These are phyloP conservation scores for Antitrichia curtipendula DNA, from an alignment of 225 moss, liverwort and hornwort genomes.

Conservation along the genomic window DNA sequence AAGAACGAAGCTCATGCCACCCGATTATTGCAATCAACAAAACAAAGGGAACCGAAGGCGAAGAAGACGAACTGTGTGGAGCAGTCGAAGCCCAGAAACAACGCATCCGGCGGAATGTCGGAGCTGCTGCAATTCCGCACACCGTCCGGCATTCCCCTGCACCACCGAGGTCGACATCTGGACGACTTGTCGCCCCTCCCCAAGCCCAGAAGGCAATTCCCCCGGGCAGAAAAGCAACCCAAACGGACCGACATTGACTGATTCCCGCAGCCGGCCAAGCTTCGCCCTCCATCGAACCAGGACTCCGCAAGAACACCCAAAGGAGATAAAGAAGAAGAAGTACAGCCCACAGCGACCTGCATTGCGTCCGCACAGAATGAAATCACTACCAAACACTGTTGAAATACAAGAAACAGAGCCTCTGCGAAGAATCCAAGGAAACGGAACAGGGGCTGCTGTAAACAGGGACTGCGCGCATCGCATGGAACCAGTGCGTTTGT, in stretches of 20 bases:
- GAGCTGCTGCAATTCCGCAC: background rate
- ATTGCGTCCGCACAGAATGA: background rate
- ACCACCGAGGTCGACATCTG: background rate
- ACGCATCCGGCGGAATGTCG: slow-evolving; percentile 25
- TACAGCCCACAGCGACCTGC: background rate
- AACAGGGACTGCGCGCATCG: background rate
- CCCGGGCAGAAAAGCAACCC: background rate
- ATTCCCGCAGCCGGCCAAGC: background rate
- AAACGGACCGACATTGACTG: background rate
- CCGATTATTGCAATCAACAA: background rate
- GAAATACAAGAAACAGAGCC: background rate
- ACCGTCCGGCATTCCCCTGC: background rate
- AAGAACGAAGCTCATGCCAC: background rate
- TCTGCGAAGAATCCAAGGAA: background rate
- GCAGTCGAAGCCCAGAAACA: slow-evolving; percentile 79
- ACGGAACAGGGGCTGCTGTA: background rate
- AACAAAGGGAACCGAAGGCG: background rate
- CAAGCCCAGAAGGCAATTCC: background rate
- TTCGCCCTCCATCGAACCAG: background rate
- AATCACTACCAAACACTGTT: background rate
- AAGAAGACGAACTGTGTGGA: slow-evolving; percentile 58
- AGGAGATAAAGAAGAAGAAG: background rate
- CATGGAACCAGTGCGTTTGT: background rate
- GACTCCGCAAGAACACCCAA: background rate
- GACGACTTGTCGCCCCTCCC: background rate